Conservation (phyloP, 257 asterid genomes). For the Solanum stenotomum region DNA sequence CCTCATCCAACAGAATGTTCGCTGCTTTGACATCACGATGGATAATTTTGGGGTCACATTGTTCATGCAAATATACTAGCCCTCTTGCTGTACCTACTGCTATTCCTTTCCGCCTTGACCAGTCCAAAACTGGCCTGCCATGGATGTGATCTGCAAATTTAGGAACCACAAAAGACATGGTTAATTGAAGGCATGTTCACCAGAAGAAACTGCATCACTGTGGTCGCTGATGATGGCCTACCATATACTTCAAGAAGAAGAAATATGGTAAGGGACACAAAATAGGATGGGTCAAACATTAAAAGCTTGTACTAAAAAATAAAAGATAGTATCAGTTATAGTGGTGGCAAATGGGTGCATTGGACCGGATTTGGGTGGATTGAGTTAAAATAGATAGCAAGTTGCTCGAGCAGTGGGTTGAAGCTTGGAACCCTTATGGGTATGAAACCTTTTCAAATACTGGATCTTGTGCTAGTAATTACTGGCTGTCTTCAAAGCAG, state of each 20-base stretch:
- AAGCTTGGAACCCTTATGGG: not conserved
- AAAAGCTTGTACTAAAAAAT: not conserved
- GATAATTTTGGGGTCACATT: constrained; percentile 29
- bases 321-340: not conserved
- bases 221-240: not conserved
- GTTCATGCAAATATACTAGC: constrained; percentile 22
- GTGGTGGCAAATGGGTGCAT: not conserved
- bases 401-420: not conserved
- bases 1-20: constrained; percentile 20
- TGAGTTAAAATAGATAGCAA: not conserved
- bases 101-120: constrained; percentile 19
- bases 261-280: not conserved
- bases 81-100: constrained; percentile 34
- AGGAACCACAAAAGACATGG: not conserved
- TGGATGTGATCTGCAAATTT: not conserved
- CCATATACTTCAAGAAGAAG: not conserved
- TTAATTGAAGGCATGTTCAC: not conserved
- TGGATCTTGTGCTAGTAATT: not conserved
- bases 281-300: not conserved
- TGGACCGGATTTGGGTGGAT: not conserved
- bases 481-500: not conserved
- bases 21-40: constrained; percentile 36
- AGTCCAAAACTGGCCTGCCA: constrained; percentile 16
- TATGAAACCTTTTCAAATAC: no score
- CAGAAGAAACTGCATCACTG: not conserved